Evolutionary conservation across 768 basidiomycete genomes (phyloP).

Genomic region (Leucosporidium creatinivorum): DNA sequence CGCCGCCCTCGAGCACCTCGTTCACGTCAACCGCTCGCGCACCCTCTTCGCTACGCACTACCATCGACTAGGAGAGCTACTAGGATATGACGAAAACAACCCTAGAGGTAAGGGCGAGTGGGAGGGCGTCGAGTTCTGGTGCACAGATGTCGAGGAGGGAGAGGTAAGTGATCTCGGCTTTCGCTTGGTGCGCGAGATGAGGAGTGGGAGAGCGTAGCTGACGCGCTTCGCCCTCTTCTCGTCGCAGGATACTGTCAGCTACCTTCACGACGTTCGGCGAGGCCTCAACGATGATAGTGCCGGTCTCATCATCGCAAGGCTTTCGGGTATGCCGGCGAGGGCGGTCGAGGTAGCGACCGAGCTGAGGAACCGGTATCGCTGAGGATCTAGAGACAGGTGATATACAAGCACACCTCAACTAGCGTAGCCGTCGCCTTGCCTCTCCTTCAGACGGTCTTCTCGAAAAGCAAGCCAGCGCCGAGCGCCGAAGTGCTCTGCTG

Average conservation of each 20-base stretch:
- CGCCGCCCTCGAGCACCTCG: constrained; percentile 74
- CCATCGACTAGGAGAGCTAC: constrained; percentile 69
- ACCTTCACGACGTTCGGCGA: constrained; percentile 68
- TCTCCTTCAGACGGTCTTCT: no score
- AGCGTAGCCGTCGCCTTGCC: no score
- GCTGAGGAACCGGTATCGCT: neutral
- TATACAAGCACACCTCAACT: no score
- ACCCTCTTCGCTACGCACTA: constrained; percentile 99
- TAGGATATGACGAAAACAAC: constrained; percentile 52
- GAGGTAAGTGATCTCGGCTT: constrained; percentile 49
- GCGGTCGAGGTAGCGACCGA: constrained; percentile 16
- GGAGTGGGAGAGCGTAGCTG: neutral
- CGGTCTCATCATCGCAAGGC: constrained; percentile 76
- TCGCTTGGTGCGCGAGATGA: neutral
- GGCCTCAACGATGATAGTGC: constrained; percentile 88
- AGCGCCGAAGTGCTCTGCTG: no score
- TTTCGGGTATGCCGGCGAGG: constrained; percentile 57
- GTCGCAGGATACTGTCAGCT: constrained; percentile 49
- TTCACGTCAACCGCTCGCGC: constrained; percentile 62
- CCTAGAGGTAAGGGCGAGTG: constrained; percentile 46
- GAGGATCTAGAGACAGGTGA: no score
- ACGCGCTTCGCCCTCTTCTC: neutral
- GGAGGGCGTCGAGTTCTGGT: constrained; percentile 68
- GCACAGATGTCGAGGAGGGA: constrained; percentile 75
- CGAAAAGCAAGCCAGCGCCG: no score